Base-by-base conservation (phyloP, 345 rosid genomes). In the Erysimum cheiranthoides region DNA sequence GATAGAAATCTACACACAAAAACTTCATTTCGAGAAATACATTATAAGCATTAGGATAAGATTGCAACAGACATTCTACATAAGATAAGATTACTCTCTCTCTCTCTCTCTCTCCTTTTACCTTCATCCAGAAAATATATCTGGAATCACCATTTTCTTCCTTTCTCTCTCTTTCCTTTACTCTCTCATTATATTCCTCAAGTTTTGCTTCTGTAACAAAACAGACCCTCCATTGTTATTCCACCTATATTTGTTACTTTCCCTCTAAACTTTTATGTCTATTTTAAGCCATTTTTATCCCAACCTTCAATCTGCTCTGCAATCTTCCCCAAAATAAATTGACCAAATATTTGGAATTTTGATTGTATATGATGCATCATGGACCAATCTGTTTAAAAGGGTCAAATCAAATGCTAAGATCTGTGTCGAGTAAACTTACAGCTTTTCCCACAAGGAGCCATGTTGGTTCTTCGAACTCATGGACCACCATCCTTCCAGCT, bases 391-490 rank as follows among this genome's bases (percentile, higher is more conserved):
- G 45, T 32, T 53, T 61, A 51, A 61, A 60, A 52, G 25, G 38
- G 62, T 75, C 2, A 68, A 43, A 27, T 54, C 52, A 68, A 69
- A 80, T 70, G 86, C 86, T 61, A 63, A 79, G 71, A 71, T 46
- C 39, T 59, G 9, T 83, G 31, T 52, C 45, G 8, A 42, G 36
- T 66, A 65, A 39, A 73, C 18, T 61, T 38, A 68, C 49, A 49
- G 70, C n/a, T 58, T 59, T 77, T 8, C 6, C 5, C 6, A 67
- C 70, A 8, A 66, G 74, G 9, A 73, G 68, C 66, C 40, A 57
- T 57, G 47, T 51, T 66, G 35, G 35, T 58, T 62, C 68, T 31
- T 71, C 77, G 0, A 68, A 57, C 34, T 71, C 46, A 73, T 79
- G 85, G 82, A 38, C 61, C 9, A 39, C 35, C 68, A 52, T 68